phyloP scores from a whole-genome alignment of 495 filamentous ascomycete genomes.

The Aspergillus diversus region DNA sequence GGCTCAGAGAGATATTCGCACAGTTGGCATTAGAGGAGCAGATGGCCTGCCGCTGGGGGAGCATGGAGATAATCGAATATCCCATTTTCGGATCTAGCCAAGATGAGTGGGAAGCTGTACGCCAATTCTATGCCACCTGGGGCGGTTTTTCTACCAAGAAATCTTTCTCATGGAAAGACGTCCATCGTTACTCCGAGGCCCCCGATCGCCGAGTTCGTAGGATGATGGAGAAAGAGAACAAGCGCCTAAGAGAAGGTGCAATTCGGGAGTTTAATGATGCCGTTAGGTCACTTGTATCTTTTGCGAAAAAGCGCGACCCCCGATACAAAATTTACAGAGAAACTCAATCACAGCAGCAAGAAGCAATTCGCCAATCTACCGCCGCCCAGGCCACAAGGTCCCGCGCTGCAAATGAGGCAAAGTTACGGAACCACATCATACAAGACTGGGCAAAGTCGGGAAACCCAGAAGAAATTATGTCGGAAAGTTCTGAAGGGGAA shows the following conservation, averaged over 20 bases:
- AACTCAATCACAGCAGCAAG: constrained; percentile 79
- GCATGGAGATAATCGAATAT: constrained; percentile 61
- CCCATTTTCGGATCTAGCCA: constrained; percentile 75
- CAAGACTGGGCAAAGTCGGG: constrained; percentile 78
- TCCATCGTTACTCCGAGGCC: constrained; percentile 78
- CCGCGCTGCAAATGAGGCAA: constrained; percentile 78
- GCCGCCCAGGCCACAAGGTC: constrained; percentile 84
- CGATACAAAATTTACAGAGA: constrained; percentile 72
- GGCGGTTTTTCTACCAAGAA: constrained; percentile 81
- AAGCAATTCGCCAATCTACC: constrained; percentile 73
- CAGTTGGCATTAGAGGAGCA: constrained; percentile 82
- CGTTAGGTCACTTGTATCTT: constrained; percentile 82
- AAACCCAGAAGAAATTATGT: constrained; percentile 58
- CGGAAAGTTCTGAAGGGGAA: constrained; percentile 57
- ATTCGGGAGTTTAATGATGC: constrained; percentile 91
- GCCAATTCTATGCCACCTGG: constrained; percentile 84
- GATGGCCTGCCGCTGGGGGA: constrained; percentile 69
- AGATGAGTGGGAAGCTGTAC: constrained; percentile 72
- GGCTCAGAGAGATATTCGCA: constrained; percentile 73
- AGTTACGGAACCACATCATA: constrained; percentile 63
- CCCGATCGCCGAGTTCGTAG: constrained; percentile 83
- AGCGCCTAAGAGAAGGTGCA: constrained; percentile 76
- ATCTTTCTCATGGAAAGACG: constrained; percentile 86
- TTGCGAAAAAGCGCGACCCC: constrained; percentile 91
- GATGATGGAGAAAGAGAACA: constrained; percentile 95